phyloP scores from a whole-genome alignment of 176 grass and related monocot species.

The Cymbopogon citratus region DNA sequence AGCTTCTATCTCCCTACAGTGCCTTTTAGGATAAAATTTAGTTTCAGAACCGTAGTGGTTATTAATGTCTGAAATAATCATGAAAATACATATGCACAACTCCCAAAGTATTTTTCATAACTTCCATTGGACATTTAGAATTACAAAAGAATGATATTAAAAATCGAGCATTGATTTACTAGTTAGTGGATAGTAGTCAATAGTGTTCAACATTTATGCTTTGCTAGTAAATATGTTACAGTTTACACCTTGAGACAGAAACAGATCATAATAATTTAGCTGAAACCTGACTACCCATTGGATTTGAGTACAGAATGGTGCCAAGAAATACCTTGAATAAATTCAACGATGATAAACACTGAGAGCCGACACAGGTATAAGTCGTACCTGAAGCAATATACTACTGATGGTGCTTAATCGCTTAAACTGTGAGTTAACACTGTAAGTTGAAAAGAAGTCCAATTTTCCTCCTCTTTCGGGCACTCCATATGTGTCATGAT shows the following conservation, averaged over 20 bases:
- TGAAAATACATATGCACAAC: constrained; percentile 3
- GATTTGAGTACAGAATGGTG: not conserved
- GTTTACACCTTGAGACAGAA: constrained; percentile 6
- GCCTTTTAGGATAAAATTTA: constrained; percentile 50
- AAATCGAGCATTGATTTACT: not conserved
- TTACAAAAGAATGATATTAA: not conserved
- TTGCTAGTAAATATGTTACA: constrained; percentile 18
- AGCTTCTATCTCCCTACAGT: constrained; percentile 73
- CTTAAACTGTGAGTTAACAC: constrained; percentile 60
- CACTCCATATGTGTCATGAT: constrained; percentile 97
- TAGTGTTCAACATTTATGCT: constrained; percentile 9
- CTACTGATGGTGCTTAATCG: constrained; percentile 56
- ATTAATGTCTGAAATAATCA: not conserved
- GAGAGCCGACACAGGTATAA: not conserved
- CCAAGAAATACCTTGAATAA: not conserved
- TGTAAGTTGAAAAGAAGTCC: constrained; percentile 81
- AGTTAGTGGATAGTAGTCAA: not conserved
- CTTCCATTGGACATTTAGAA: not conserved
- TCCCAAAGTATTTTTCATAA: not conserved
- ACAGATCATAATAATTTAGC: not conserved
- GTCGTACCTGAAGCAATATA: constrained; percentile 78
- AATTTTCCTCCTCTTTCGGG: constrained; percentile 55
- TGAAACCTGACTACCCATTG: not conserved
- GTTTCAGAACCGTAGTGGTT: constrained; percentile 22
- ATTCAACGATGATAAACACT: not conserved